Percentiles rank a stretch among this genome's conserved stretches.
Conservation (phyloP, 225 moss, liverwort and hornwort genomes). For the Rhytidiadelphus loreus region DNA sequence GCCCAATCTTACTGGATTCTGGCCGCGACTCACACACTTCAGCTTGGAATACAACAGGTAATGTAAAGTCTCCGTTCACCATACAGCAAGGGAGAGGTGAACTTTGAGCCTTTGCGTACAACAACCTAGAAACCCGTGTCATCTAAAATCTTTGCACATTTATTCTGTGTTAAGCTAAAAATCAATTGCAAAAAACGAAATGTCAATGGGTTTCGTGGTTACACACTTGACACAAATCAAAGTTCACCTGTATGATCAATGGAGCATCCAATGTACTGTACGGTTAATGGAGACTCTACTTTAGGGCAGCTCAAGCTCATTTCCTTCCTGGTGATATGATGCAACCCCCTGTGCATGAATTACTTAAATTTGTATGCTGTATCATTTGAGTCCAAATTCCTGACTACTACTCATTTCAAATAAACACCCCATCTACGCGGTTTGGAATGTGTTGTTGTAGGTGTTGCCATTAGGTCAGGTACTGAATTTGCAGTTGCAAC, state of each 20-base stretch:
- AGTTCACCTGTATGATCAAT: neutral
- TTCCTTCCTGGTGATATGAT: neutral
- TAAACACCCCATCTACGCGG: neutral
- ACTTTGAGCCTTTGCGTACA: neutral
- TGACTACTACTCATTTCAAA: neutral
- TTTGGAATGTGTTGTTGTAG: neutral
- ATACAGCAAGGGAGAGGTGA: neutral
- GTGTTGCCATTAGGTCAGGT: neutral
- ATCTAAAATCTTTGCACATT: neutral
- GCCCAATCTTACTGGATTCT: conserved; percentile 48
- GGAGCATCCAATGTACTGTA: neutral
- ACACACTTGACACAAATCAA: neutral
- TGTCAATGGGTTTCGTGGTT: neutral
- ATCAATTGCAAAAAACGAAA: neutral
- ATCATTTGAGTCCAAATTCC: neutral
- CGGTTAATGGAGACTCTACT: neutral
- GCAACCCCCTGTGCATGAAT: neutral
- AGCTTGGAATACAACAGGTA: conserved; percentile 46
- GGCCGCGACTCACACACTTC: conserved; percentile 79
- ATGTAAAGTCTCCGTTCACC: neutral
- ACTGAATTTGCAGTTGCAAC: neutral
- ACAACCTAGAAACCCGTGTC: neutral
- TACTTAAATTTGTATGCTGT: neutral
- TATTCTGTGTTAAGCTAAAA: neutral
- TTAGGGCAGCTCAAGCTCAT: neutral